Evolutionary conservation across 208 protist genomes (phyloP).

Genomic region (Leishmania tarentolae): DNA sequence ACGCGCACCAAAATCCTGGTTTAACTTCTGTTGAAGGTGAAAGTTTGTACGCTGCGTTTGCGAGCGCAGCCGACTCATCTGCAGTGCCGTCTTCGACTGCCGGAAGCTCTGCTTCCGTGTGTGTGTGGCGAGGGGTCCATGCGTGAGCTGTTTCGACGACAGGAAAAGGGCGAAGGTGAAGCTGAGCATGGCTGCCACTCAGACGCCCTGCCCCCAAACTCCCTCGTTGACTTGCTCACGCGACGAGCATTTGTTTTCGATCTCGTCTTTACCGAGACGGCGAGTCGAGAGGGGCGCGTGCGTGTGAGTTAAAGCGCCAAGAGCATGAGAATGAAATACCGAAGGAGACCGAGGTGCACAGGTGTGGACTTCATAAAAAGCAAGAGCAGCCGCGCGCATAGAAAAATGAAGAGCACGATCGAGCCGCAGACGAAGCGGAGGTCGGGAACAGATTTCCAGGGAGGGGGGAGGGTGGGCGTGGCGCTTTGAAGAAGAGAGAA

Average conservation of each 20-base stretch:
- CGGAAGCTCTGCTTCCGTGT: conserved; percentile 54
- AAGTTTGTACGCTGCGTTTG: conserved; percentile 46
- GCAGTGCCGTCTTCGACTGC: conserved; percentile 45
- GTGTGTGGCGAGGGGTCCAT: conserved; percentile 21
- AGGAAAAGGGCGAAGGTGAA: conserved; percentile 9
- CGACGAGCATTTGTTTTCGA: no score
- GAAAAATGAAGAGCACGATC: neutral
- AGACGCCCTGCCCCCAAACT: neutral
- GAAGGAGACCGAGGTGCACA: neutral
- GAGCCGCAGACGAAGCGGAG: neutral
- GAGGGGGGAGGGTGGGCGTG: no score
- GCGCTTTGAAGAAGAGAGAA: neutral
- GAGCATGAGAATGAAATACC: neutral
- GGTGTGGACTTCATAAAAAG: neutral
- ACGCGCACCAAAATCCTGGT: conserved; percentile 41
- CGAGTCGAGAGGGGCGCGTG: neutral
- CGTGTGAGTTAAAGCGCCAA: neutral
- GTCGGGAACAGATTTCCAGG: neutral
- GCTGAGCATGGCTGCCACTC: conserved; percentile 9
- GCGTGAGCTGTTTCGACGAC: conserved; percentile 16
- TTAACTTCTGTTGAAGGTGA: conserved; percentile 48
- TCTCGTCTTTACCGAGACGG: neutral
- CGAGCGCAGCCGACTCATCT: conserved; percentile 46
- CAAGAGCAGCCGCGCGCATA: neutral
- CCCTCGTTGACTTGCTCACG: neutral